These are phyloP conservation scores for Rhododendron ovatum DNA, from an alignment of 148 eudicot genomes.

Conservation along the genomic window DNA sequence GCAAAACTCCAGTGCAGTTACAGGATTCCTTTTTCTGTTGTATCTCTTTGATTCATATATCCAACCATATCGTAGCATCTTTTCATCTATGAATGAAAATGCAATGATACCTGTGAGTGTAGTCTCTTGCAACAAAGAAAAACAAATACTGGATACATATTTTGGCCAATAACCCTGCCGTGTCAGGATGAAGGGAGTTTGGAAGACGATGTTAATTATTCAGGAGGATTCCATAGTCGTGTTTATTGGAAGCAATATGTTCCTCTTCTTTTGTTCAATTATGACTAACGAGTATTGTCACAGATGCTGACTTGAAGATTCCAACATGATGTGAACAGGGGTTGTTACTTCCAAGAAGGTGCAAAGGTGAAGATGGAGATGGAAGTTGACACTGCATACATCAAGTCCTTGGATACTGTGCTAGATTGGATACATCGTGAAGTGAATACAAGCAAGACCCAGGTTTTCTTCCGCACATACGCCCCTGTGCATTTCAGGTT, in stretches of 20 bases:
- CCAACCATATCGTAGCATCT: neutral
- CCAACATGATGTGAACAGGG: conserved; percentile 33
- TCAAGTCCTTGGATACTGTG: conserved; percentile 62
- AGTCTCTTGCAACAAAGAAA: neutral
- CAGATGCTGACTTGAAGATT: neutral
- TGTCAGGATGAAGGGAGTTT: neutral
- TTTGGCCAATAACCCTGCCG: neutral
- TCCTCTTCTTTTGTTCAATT: neutral
- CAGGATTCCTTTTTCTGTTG: no score
- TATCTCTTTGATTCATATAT: neutral
- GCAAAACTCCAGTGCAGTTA: neutral
- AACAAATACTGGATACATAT: neutral
- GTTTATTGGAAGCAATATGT: neutral
- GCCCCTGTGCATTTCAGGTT: conserved; percentile 99
- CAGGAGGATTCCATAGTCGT: neutral
- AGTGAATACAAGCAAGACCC: conserved; percentile 63
- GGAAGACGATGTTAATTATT: neutral
- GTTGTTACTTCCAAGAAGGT: conserved; percentile 91
- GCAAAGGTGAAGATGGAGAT: conserved; percentile 58
- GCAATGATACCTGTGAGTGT: neutral
- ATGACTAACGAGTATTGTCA: neutral
- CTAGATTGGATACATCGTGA: conserved; percentile 59
- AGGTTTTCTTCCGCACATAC: conserved; percentile 78
- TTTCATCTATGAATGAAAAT: neutral
- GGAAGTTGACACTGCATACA: conserved; percentile 59